Evolutionary conservation across 1,284 basidiomycete species (phyloP).

Genomic region (Papiliotrema laurentii): DNA sequence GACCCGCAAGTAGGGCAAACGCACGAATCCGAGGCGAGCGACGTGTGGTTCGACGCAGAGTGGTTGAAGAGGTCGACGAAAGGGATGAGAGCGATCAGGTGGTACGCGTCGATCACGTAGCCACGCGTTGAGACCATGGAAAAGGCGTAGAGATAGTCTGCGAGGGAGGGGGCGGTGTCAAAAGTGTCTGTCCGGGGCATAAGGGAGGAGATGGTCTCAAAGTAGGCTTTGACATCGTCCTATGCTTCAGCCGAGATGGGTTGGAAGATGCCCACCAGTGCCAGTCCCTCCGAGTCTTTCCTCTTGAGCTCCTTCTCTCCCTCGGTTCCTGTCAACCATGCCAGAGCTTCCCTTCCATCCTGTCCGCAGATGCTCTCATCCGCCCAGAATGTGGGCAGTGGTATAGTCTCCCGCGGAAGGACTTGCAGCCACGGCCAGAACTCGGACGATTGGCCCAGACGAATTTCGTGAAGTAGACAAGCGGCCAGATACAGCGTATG

Average conservation of each 20-base stretch:
- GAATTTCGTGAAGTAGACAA: slow-evolving; percentile 43
- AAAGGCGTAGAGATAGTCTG: slow-evolving; percentile 66
- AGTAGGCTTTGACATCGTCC: slow-evolving; percentile 7
- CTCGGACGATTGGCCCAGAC: slow-evolving; percentile 26
- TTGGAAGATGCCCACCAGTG: slow-evolving; percentile 17
- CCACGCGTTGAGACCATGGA: slow-evolving; percentile 78
- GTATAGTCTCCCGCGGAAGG: slow-evolving; percentile 31
- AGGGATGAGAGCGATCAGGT: slow-evolving; percentile 79
- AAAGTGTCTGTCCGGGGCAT: too few relatives aligned
- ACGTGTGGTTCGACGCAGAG: slow-evolving; percentile 15
- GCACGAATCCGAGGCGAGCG: slow-evolving; percentile 64
- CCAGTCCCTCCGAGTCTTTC: slow-evolving; percentile 26
- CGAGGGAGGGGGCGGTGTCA: slow-evolving; percentile 38
- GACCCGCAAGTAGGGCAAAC: slow-evolving; percentile 80
- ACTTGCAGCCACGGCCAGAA: slow-evolving; percentile 42
- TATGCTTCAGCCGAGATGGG: background rate
- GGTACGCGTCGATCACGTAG: slow-evolving; percentile 79
- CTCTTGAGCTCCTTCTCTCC: slow-evolving; percentile 27
- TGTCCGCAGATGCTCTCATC: slow-evolving; percentile 11
- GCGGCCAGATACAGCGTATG: slow-evolving; percentile 35
- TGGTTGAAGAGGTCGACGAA: slow-evolving; percentile 91
- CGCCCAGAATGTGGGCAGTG: slow-evolving; percentile 41
- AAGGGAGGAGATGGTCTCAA: slow-evolving; percentile 11
- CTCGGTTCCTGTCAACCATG: slow-evolving; percentile 35
- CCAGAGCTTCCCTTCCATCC: slow-evolving; percentile 27